These are phyloP conservation scores for Fusarium chuoi DNA, from an alignment of 2,329 filamentous ascomycete genomes.

Conservation along the genomic window DNA sequence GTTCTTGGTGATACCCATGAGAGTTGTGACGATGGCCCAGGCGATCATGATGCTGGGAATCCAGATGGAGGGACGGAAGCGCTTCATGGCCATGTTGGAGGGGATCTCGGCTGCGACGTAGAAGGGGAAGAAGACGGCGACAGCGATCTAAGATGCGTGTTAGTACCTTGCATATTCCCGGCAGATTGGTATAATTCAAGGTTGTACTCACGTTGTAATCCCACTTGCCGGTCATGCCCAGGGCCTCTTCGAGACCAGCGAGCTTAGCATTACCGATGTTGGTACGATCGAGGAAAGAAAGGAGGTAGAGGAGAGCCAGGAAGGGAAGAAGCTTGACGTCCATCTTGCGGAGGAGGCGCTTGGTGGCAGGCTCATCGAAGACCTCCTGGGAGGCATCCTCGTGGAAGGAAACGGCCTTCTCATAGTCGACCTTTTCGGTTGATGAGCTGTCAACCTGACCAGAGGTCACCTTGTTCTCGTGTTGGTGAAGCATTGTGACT, in stretches of 20 bases:
- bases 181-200: neutral
- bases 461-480: slow-evolving; percentile 21
- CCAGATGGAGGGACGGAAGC: slow-evolving; percentile 61
- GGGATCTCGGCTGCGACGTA: slow-evolving; percentile 66
- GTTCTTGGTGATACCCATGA: slow-evolving; percentile 63
- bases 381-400: slow-evolving; percentile 39
- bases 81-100: slow-evolving; percentile 67
- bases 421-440: slow-evolving; percentile 43
- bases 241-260: slow-evolving; percentile 58
- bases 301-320: slow-evolving; percentile 67
- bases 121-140: slow-evolving; percentile 64
- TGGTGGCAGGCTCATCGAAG: slow-evolving; percentile 54
- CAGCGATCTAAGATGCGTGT: slow-evolving; percentile 48
- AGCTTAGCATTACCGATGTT: slow-evolving; percentile 68
- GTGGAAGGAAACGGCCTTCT: slow-evolving; percentile 42
- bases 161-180: slow-evolving; percentile 1
- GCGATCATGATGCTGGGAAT: slow-evolving; percentile 64
- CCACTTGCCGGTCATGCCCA: slow-evolving; percentile 48
- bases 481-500: slow-evolving; percentile 34
- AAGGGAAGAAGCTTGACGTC: slow-evolving; percentile 68
- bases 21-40: slow-evolving; percentile 60
- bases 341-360: slow-evolving; percentile 62
- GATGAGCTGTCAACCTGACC: slow-evolving; percentile 39
- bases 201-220: slow-evolving; percentile 48
- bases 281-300: slow-evolving; percentile 59